Base-by-base conservation (phyloP, 2,329 filamentous ascomycete genomes). In the Sclerotinia minor region DNA sequence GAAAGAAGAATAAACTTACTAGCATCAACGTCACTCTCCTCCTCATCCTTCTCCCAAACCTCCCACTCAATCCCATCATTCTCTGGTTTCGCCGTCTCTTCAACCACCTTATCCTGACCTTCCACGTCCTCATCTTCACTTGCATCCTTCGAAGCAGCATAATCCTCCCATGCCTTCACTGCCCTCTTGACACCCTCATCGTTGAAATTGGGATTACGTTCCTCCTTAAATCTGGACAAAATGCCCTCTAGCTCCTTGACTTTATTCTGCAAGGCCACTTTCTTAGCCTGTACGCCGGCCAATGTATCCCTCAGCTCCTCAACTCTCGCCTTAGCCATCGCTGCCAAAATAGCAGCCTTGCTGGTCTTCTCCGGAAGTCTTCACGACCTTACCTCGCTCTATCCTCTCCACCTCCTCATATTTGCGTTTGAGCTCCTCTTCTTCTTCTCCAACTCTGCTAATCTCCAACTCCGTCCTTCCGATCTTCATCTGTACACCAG, bases 131-230 rank as follows among this genome's bases (percentile, higher is more conserved):
- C 79, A 24, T 32, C n/a, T 5, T 69, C 69, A 57, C 77, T 63
- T 41, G 70, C 69, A 55, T 65, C 82, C 69, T 88, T 85, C 67
- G 88, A 86, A 21, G 93, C 94, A 44, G 92, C 90, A 77, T 97
- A 98, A 77, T 99, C 93, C 77, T 99, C 94, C 87, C 91, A 99
- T 8, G 89, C 86, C 77, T 94, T 90, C 64, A 99, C 93, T 6
- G 95, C 95, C 24, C 92, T 86, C 84, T 99, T 99, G 73, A 99
- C 95, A 70, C 95, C 95, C 79, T 98, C 95, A 71, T 99, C 95
- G 78, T 99, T 99, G 84, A 98, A 98, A 80, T 99, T 98, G 69
- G 95, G 95, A 78, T 99, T 98, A 79, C 97, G 96, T 77, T 97
- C 94, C 71, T 94, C 89, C 82, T 97, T 96, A 81, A 99, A 92